Conservation (phyloP, 768 basidiomycete genomes). For the Paxillus rubicundulus region DNA sequence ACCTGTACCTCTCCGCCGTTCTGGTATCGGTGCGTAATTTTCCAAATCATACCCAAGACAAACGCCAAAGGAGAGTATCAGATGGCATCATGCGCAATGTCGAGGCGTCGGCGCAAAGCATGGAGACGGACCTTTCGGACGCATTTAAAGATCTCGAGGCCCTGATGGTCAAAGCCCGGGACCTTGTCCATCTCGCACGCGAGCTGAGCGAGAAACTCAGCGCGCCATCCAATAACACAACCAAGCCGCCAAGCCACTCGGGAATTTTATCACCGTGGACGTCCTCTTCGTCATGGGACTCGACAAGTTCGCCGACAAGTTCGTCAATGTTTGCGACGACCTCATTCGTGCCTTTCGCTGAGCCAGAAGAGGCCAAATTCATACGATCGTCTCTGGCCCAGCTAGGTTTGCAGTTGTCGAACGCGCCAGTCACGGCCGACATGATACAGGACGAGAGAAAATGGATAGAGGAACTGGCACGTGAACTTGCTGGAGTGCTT, state of each 20-base stretch:
- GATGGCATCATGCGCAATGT: conserved; percentile 83
- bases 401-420: conserved; percentile 75
- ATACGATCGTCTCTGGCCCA: conserved; percentile 88
- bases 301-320: conserved; percentile 21
- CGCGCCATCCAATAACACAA: conserved; percentile 31
- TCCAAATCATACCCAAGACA: not conserved
- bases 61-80: conserved; percentile 29
- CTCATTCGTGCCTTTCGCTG: conserved; percentile 41
- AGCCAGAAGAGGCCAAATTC: conserved; percentile 83
- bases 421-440: conserved; percentile 82
- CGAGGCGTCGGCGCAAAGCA: conserved; percentile 60
- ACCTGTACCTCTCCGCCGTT: conserved; percentile 18
- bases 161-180: conserved; percentile 85
- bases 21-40: conserved; percentile 28
- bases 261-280: conserved; percentile 14
- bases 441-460: conserved; percentile 80
- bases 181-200: conserved; percentile 88
- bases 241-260: conserved; percentile 2
- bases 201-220: conserved; percentile 84
- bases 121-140: conserved; percentile 64
- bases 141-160: conserved; percentile 88
- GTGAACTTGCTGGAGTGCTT: conserved; percentile 76
- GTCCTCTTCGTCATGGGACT: conserved; percentile 15
- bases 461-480: conserved; percentile 79
- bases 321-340: conserved; percentile 22